phyloP scores from a whole-genome alignment of 192 early-diverging fungal genomes.

The Coemansia sp. region DNA sequence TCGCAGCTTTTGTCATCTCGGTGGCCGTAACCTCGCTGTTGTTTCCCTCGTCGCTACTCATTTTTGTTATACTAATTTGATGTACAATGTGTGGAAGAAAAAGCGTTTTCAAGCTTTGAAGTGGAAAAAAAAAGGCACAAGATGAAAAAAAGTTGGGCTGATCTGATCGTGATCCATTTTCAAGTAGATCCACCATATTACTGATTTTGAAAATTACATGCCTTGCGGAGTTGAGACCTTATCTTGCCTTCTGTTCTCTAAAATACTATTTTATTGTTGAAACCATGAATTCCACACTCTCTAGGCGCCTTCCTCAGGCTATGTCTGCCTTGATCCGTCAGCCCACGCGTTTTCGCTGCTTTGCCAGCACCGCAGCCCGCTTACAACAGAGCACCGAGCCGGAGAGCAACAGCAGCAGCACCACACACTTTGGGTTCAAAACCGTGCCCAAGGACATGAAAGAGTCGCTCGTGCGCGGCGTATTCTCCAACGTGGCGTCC shows the following conservation, averaged over 20 bases:
- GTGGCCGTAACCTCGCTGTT: background rate
- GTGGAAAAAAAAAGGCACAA: background rate
- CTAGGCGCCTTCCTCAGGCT: background rate
- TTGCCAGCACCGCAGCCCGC: background rate
- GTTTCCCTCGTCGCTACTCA: background rate
- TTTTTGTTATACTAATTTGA: background rate
- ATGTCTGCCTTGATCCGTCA: background rate
- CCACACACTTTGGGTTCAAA: constrained; percentile 95
- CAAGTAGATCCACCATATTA: too few species aligned
- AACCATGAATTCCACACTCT: background rate
- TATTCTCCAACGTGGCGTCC: constrained; percentile 92
- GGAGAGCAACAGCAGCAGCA: background rate
- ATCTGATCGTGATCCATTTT: background rate
- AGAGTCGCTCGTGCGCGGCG: constrained; percentile 82
- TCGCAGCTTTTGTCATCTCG: too few species aligned
- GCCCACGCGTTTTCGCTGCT: background rate
- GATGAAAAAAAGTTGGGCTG: background rate
- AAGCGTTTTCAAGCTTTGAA: background rate
- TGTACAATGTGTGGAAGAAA: background rate
- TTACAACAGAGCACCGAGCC: background rate
- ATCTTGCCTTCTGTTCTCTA: background rate
- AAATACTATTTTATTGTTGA: background rate
- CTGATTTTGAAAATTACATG: too few species aligned
- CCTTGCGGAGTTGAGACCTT: background rate
- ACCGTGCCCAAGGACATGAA: constrained; percentile 83